Evolutionary conservation across 345 rosid genomes (phyloP).

Genomic region (Rubroshorea leprosula): DNA sequence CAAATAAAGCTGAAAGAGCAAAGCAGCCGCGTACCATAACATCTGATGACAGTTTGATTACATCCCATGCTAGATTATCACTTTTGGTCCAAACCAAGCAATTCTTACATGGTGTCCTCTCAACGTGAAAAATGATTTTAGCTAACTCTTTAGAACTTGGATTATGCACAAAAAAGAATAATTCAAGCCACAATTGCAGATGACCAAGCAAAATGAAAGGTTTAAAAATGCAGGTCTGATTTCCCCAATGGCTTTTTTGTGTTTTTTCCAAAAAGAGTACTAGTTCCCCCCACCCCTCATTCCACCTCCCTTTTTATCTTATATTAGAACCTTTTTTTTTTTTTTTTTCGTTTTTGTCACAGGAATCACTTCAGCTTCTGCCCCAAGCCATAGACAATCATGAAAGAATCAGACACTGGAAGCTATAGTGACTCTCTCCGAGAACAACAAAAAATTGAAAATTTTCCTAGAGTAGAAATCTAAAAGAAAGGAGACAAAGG

Average conservation of each 20-base stretch:
- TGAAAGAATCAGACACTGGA: too few species aligned
- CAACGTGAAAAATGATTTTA: slow-evolving; percentile 44
- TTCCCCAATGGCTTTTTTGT: too few species aligned
- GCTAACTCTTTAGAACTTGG: background rate
- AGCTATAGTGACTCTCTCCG: background rate
- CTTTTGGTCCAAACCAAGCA: slow-evolving; percentile 93
- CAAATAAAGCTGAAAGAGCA: background rate
- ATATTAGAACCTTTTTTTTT: too few species aligned
- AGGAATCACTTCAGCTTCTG: too few species aligned
- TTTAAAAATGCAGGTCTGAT: background rate
- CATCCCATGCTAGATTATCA: slow-evolving; percentile 66
- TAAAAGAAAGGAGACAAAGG: slow-evolving; percentile 4
- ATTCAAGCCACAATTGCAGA: background rate
- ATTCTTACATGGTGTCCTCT: slow-evolving; percentile 46
- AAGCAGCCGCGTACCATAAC: slow-evolving; percentile 35
- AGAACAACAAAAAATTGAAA: too few species aligned
- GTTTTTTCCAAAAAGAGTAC: too few species aligned
- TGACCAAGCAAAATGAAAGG: background rate
- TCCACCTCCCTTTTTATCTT: too few species aligned
- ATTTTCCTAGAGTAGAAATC: background rate
- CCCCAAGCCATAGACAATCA: too few species aligned
- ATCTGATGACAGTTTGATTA: slow-evolving; percentile 55
- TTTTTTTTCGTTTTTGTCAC: too few species aligned
- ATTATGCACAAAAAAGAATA: background rate
- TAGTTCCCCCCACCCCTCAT: too few species aligned